Evolutionary conservation across 768 basidiomycete genomes (phyloP), one percentile per base, ranked within the genome.

Genomic region (Lentinula sp.): DNA sequence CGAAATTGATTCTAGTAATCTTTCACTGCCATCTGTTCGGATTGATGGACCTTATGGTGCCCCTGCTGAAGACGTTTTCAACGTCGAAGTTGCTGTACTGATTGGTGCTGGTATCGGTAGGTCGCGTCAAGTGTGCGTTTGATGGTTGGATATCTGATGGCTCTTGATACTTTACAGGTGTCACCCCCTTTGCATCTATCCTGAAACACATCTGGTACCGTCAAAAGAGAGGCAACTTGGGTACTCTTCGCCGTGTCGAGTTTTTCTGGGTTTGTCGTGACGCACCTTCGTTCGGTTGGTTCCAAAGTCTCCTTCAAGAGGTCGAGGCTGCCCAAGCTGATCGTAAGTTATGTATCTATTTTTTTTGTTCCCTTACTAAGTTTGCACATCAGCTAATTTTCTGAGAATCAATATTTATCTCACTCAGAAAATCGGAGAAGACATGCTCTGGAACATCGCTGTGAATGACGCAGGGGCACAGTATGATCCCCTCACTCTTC

Each of bases 251-350:
- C 57, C 85, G 90, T 46, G 95, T 97, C 61, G 93, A 96, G 67
- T 95, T 96, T 74, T 91, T 96, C 77, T 96, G 94, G 95, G 83
- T 93, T 64, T 91, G 88, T 71, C 88, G 91, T 70, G 91, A 95
- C 66, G 86, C 90, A n/a, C 92, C 92, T n/a, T 91, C 91, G n/a
- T 94, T 97, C 68, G 94, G 93, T 67, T 97, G 95, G 95, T 96
- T 98, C 84, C 92, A 95, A 72, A 86, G 82, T 63, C 76, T 97
- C 57, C 79, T 97, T 62, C 88, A 89, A 68, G 88, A 94, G 70
- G 87, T 97, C 50, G 95, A 97, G 71, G 85, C 85, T 53, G 89
- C 91, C 49, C 93, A 95, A 70, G 85, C 86, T 39, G 91, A 95
- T 79, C 90, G 93, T 93, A 70, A 79, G 91, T 81, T 9, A 12